Evolutionary conservation across 2,329 filamentous ascomycete species (phyloP).

Genomic region (Lecanicillium sp.): DNA sequence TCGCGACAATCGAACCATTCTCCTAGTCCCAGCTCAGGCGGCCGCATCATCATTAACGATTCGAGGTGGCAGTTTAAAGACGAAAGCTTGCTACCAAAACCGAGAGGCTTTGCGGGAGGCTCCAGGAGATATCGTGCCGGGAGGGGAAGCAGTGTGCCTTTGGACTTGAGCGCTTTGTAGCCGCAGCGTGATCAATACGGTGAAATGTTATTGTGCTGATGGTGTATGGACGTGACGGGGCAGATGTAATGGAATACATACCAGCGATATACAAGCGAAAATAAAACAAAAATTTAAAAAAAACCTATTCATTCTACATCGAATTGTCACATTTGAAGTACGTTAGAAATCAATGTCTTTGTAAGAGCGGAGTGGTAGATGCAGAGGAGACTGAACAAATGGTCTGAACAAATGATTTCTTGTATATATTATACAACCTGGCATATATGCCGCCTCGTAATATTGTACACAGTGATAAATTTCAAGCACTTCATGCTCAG

Average conservation of each 20-base stretch:
- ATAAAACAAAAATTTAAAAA: neutral
- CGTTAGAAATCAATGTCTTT: too few species aligned
- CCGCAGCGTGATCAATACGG: neutral
- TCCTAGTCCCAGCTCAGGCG: slow-evolving; percentile 19
- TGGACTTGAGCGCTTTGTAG: slow-evolving; percentile 62
- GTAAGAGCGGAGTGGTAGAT: too few species aligned
- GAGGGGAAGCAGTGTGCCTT: slow-evolving; percentile 84
- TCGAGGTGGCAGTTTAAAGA: slow-evolving; percentile 78
- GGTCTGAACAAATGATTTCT: slow-evolving; percentile 1
- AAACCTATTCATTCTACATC: too few species aligned
- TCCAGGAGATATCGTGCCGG: slow-evolving; percentile 79
- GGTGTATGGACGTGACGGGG: too few species aligned
- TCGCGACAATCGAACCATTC: slow-evolving; percentile 22
- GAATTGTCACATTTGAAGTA: too few species aligned
- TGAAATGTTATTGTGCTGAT: too few species aligned
- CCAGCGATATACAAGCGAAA: neutral
- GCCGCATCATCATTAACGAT: slow-evolving; percentile 60
- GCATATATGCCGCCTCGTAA: slow-evolving; percentile 10
- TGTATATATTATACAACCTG: slow-evolving; percentile 7
- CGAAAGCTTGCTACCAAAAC: slow-evolving; percentile 75
- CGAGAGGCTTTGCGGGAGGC: slow-evolving; percentile 68
- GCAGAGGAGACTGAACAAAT: neutral
- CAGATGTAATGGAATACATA: too few species aligned
- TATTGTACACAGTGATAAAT: slow-evolving; percentile 18
- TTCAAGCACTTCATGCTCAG: slow-evolving; percentile 18